Conservation (phyloP, 75 land plant genomes). For the Cupressus sempervirens region DNA sequence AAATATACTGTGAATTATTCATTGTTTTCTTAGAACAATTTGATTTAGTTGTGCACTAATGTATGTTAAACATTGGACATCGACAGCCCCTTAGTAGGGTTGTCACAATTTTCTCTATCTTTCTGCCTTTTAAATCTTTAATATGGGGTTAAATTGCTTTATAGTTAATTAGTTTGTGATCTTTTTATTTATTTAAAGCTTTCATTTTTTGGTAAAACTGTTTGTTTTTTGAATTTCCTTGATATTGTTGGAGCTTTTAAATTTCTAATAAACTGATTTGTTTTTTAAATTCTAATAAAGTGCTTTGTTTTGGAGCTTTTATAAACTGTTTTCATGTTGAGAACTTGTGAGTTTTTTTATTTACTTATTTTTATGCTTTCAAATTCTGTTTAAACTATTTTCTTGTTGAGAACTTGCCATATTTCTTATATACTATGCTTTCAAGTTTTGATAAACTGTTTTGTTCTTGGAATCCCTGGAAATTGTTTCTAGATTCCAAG, state of each 20-base stretch:
- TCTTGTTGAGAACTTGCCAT: neutral
- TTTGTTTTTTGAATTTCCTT: neutral
- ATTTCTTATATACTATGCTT: neutral
- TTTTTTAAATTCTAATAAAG: too few relatives aligned
- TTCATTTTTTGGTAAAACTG: neutral
- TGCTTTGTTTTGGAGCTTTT: too few relatives aligned
- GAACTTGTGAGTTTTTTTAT: neutral
- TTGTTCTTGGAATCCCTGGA: neutral
- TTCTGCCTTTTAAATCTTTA: too few relatives aligned
- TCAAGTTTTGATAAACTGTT: neutral
- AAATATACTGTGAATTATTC: too few relatives aligned
- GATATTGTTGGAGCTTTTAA: neutral
- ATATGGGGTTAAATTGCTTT: neutral
- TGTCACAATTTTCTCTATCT: too few relatives aligned
- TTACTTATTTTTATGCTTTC: neutral
- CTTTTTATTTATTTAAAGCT: too few relatives aligned
- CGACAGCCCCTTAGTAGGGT: too few relatives aligned
- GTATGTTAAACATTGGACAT: too few relatives aligned
- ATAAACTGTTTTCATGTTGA: neutral
- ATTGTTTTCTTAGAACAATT: too few relatives aligned
- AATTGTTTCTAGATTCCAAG: neutral
- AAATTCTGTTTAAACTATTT: neutral
- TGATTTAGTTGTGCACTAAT: too few relatives aligned
- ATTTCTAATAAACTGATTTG: neutral
- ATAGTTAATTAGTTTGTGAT: neutral